phyloP scores from a whole-genome alignment of 441 rosid genomes.

The Populus trichocarpa region DNA sequence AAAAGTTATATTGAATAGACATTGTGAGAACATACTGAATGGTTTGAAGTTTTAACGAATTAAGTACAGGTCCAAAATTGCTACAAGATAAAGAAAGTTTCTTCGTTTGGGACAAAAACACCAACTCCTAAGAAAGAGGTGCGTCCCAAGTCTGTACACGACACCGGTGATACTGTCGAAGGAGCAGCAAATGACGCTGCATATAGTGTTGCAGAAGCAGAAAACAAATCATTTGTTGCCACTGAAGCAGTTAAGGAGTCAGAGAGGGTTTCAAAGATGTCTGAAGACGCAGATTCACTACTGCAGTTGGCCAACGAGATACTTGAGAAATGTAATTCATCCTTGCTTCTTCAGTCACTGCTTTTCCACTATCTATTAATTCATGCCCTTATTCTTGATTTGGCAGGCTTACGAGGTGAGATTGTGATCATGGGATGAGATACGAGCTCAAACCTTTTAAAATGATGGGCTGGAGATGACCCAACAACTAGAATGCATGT shows the following conservation, averaged over 20 bases:
- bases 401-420: conserved; percentile 45
- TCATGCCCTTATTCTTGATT: background rate
- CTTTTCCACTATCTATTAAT: background rate
- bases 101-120: conserved; percentile 28
- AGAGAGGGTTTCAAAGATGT: conserved; percentile 54
- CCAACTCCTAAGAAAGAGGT: conserved; percentile 36
- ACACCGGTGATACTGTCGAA: conserved; percentile 27
- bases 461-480: conserved; percentile 5
- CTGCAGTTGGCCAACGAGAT: conserved; percentile 46
- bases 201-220: conserved; percentile 53
- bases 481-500: conserved; percentile 22
- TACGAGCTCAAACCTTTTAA: background rate
- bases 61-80: conserved; percentile 46
- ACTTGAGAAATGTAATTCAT: conserved; percentile 43
- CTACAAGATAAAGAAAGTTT: conserved; percentile 38
- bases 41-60: background rate
- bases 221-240: conserved; percentile 58
- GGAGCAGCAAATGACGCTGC: conserved; percentile 55
- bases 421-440: conserved; percentile 35
- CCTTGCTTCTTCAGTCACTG: background rate
- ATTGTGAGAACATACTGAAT: conserved; percentile 1
- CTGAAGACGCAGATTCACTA: conserved; percentile 50
- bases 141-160: conserved; percentile 28
- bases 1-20: background rate
- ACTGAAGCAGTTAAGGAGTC: conserved; percentile 67